phyloP scores from a whole-genome alignment of 192 early-diverging fungal species.

The Phycomyces nitens region DNA sequence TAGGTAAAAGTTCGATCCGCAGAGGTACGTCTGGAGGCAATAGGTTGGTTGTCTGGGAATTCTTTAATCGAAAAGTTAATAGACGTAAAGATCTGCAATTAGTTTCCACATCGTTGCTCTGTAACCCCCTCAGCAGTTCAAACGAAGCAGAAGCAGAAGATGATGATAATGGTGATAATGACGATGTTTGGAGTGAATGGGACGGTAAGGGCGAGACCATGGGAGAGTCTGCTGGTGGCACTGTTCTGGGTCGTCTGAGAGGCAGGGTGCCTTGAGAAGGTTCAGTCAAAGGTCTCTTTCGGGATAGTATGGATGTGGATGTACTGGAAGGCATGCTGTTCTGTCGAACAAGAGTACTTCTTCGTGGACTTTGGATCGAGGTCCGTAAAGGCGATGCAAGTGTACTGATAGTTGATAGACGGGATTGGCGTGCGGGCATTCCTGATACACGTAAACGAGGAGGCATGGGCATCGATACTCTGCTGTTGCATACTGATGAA shows the following conservation, averaged over 20 bases:
- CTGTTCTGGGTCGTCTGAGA: background rate
- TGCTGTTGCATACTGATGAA: background rate
- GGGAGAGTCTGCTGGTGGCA: background rate
- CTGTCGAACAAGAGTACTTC: too few relatives aligned
- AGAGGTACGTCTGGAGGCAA: slow-evolving; percentile 15
- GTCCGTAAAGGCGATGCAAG: background rate
- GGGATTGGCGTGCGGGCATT: background rate
- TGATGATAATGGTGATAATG: background rate
- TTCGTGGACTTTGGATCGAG: slow-evolving; percentile 7
- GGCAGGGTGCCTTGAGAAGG: background rate
- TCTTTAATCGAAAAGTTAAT: background rate
- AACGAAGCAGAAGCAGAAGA: background rate
- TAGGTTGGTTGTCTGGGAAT: background rate
- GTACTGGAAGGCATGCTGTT: background rate
- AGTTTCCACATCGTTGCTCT: background rate
- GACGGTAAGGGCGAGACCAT: background rate
- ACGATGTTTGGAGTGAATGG: background rate
- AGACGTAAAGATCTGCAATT: slow-evolving; percentile 7
- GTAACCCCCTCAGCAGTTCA: background rate
- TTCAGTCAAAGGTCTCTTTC: background rate
- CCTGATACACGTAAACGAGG: background rate
- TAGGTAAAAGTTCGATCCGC: slow-evolving; percentile 2
- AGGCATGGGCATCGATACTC: background rate
- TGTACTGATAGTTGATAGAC: background rate
- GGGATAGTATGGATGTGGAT: background rate